Percentiles rank a stretch among this genome's conserved stretches.
Evolutionary conservation across 2,329 filamentous ascomycete genomes (phyloP).

Genomic region (Aspergillus flavus): DNA sequence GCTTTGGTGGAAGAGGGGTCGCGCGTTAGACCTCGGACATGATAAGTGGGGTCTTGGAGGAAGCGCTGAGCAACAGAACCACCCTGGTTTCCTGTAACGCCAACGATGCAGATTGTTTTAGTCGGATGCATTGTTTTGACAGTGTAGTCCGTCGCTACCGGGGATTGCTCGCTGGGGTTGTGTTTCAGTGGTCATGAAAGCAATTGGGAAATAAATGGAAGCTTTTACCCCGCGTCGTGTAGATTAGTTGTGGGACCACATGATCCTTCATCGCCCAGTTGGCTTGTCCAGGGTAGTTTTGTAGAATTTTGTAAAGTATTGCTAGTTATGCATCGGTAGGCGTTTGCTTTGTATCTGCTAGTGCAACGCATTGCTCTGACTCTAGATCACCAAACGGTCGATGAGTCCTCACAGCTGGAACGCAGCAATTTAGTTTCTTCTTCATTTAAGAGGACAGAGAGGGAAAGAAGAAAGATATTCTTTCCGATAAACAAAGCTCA

Average conservation of each 20-base stretch:
- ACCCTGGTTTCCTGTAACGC: slow-evolving; percentile 28
- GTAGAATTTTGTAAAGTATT: background rate
- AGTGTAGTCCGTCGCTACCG: background rate
- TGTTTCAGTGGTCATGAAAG: background rate
- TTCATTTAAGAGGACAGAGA: background rate
- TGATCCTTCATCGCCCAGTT: background rate
- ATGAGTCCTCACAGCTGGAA: background rate
- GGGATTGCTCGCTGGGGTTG: background rate
- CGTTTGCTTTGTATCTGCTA: background rate
- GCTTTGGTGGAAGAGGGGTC: slow-evolving; percentile 25
- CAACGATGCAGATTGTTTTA: slow-evolving; percentile 21
- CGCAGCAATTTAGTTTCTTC: background rate
- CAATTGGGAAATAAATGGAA: background rate
- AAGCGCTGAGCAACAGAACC: slow-evolving; percentile 27
- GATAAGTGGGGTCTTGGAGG: slow-evolving; percentile 26
- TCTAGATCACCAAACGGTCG: background rate
- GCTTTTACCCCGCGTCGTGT: background rate
- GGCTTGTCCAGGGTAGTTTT: background rate
- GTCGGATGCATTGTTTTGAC: slow-evolving; percentile 8
- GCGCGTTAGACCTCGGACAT: slow-evolving; percentile 34
- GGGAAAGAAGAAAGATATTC: background rate
- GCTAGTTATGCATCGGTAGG: background rate
- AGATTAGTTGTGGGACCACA: background rate
- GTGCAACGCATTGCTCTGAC: background rate
- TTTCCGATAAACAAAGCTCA: background rate